phyloP scores from a whole-genome alignment of 2,329 filamentous ascomycete genomes.

The Pestalotiopsis sp. region DNA sequence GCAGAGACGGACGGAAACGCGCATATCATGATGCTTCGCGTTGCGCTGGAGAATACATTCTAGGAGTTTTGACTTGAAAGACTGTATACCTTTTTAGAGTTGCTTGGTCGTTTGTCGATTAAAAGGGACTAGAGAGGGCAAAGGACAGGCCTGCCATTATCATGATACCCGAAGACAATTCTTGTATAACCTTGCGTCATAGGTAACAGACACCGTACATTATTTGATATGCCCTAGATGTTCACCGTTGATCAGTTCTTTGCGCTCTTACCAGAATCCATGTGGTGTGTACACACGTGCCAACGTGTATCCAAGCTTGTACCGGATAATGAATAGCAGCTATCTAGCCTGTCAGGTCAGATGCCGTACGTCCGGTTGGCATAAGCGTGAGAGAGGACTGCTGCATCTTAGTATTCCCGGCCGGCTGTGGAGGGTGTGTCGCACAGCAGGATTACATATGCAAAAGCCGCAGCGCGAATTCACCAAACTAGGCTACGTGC shows the following conservation, averaged over 20 bases:
- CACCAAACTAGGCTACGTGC: neutral
- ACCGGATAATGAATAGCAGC: neutral
- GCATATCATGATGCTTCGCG: neutral
- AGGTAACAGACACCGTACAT: neutral
- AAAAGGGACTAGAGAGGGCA: neutral
- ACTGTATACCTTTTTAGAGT: neutral
- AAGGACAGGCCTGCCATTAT: neutral
- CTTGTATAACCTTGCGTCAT: constrained; percentile 1
- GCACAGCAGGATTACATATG: neutral
- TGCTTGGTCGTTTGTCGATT: neutral
- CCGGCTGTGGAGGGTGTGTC: neutral
- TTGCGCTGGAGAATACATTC: neutral
- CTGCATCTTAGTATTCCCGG: neutral
- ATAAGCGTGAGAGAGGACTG: neutral
- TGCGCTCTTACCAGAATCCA: neutral
- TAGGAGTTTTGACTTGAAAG: neutral
- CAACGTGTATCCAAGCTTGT: neutral
- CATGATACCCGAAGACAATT: constrained; percentile 13
- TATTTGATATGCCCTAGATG: neutral
- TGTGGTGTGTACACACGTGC: neutral
- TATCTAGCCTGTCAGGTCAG: neutral
- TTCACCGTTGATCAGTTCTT: neutral
- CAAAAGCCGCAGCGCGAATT: neutral
- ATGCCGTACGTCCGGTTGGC: neutral
- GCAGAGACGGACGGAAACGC: neutral